Evolutionary conservation across 495 filamentous ascomycete genomes (phyloP).

Genomic region (Penicillium nucicola): DNA sequence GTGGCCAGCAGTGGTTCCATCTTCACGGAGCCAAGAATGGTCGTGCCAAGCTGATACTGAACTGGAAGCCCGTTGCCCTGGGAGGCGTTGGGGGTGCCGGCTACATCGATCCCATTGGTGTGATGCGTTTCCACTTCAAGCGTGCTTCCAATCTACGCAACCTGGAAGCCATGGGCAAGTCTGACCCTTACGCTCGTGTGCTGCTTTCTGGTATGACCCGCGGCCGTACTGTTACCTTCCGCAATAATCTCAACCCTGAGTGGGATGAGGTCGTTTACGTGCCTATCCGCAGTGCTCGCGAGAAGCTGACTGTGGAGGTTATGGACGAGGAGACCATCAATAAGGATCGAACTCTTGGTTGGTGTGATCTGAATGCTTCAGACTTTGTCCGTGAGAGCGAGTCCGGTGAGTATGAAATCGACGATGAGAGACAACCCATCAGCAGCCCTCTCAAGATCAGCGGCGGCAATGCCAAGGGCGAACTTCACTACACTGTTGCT

Average conservation of each 20-base stretch:
- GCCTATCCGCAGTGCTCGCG: slow-evolving; percentile 80
- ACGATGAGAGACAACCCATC: slow-evolving; percentile 68
- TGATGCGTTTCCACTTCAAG: slow-evolving; percentile 91
- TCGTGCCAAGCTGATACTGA: slow-evolving; percentile 78
- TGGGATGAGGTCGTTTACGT: slow-evolving; percentile 97
- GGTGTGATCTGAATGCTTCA: slow-evolving; percentile 67
- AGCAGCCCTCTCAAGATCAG: slow-evolving; percentile 62
- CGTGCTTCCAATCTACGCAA: slow-evolving; percentile 80
- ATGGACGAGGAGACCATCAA: slow-evolving; percentile 94
- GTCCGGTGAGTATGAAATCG: slow-evolving; percentile 74
- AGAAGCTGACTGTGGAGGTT: slow-evolving; percentile 83
- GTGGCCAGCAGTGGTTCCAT: slow-evolving; percentile 95
- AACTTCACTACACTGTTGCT: slow-evolving; percentile 75
- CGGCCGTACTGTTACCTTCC: slow-evolving; percentile 88
- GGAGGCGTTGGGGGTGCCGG: slow-evolving; percentile 79
- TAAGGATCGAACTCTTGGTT: slow-evolving; percentile 81
- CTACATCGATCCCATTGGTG: slow-evolving; percentile 89
- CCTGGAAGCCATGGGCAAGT: slow-evolving; percentile 92
- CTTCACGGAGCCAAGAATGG: slow-evolving; percentile 78
- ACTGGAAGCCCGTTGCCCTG: slow-evolving; percentile 93
- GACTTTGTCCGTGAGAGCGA: slow-evolving; percentile 79
- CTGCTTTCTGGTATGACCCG: slow-evolving; percentile 87
- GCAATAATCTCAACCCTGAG: slow-evolving; percentile 91
- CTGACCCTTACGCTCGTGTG: slow-evolving; percentile 88
- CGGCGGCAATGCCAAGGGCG: slow-evolving; percentile 70